These are phyloP conservation scores for Aspergillus sclerotiicarbonarius DNA, from an alignment of 495 filamentous ascomycete genomes.

Conservation along the genomic window DNA sequence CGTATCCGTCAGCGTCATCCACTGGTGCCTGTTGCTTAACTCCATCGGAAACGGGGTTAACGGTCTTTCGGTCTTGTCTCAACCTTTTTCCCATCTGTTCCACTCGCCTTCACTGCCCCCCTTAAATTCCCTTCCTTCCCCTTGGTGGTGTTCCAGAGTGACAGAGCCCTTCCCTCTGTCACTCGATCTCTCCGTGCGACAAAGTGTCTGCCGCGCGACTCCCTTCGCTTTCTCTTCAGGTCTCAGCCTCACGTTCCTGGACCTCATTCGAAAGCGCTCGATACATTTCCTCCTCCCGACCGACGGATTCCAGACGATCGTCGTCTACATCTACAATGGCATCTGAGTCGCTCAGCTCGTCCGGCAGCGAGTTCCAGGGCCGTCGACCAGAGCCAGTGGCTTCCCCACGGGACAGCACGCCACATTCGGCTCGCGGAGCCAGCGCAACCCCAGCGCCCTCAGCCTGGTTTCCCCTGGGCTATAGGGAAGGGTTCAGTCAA, in stretches of 20 bases:
- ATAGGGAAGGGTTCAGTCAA: conserved; percentile 87
- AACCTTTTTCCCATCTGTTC: conserved; percentile 11
- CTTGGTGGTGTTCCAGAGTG: conserved; percentile 20
- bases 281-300: conserved; percentile 19
- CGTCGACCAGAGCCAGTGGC: conserved; percentile 50
- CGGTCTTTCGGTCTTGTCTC: conserved; percentile 17
- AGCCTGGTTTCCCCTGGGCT: conserved; percentile 77
- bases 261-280: conserved; percentile 18
- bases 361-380: conserved; percentile 27
- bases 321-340: conserved; percentile 40
- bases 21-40: conserved; percentile 15
- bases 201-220: conserved; percentile 27
- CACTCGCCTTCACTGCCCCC: conserved; percentile 9
- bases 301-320: conserved; percentile 17
- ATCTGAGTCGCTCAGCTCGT: conserved; percentile 38
- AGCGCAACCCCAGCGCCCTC: conserved; percentile 32
- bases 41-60: conserved; percentile 17
- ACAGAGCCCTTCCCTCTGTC: conserved; percentile 24
- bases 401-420: conserved; percentile 19
- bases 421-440: conserved; percentile 42
- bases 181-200: conserved; percentile 18
- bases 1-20: background rate
- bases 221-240: conserved; percentile 14
- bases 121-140: background rate
- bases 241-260: conserved; percentile 20